Conservation (phyloP, 2,329 filamentous ascomycete genomes). For the Pseudocercospora fijiensis region DNA sequence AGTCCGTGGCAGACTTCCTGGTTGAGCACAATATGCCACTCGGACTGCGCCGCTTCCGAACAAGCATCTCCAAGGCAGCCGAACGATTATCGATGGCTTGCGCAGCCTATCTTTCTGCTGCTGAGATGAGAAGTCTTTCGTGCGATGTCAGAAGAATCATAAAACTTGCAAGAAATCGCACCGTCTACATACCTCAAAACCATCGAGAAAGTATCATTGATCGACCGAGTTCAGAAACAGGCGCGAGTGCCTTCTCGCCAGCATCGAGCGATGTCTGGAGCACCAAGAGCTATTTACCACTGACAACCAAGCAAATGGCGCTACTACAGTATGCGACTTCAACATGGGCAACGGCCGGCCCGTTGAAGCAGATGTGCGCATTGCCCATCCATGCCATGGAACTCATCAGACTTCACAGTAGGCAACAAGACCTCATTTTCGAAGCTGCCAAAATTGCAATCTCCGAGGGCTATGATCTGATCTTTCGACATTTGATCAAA, state of each 20-base stretch:
- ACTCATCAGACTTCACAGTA: not conserved
- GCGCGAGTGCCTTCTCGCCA: conserved; percentile 7
- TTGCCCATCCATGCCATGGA: not conserved
- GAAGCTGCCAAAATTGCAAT: conserved; percentile 11
- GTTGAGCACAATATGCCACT: conserved; percentile 6
- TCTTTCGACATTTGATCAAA: conserved; percentile 10
- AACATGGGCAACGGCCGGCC: not conserved
- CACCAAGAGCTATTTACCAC: not conserved
- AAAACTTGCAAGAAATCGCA: not conserved
- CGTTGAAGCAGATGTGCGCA: conserved; percentile 5
- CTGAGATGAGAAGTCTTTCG: conserved; percentile 1
- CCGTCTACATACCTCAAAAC: not conserved
- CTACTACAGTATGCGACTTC: conserved; percentile 7
- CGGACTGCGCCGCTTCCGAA: conserved; percentile 1
- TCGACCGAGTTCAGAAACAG: not conserved
- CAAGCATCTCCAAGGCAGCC: conserved; percentile 2
- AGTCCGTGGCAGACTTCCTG: conserved; percentile 12
- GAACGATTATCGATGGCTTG: conserved; percentile 3
- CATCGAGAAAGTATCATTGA: conserved; percentile 8
- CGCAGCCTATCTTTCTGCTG: conserved; percentile 1
- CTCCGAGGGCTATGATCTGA: conserved; percentile 6
- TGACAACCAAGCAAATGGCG: conserved; percentile 8
- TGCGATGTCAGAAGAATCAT: conserved; percentile 4
- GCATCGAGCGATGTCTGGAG: conserved; percentile 7
- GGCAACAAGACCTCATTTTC: conserved; percentile 7